Evolutionary conservation across 148 eudicot genomes (phyloP).

Genomic region (Fagopyrum tataricum): DNA sequence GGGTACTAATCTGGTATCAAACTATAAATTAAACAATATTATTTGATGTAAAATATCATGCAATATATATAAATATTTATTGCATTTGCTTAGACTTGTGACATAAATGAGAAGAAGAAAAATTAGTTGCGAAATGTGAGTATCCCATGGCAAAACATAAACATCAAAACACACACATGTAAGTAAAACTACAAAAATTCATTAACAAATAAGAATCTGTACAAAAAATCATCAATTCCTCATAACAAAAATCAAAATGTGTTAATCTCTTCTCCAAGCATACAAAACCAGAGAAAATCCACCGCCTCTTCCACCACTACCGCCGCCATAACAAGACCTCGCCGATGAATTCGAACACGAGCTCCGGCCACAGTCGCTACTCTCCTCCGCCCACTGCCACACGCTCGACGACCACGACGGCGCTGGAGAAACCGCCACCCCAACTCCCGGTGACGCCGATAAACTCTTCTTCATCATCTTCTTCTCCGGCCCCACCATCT

Average conservation of each 20-base stretch:
- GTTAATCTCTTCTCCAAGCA: conserved; percentile 49
- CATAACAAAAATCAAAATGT: not conserved
- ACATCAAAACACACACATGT: too few species aligned
- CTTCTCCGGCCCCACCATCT: conserved; percentile 62
- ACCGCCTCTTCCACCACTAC: conserved; percentile 20
- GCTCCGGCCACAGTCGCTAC: conserved; percentile 54
- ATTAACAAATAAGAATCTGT: not conserved
- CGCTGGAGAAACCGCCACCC: conserved; percentile 28
- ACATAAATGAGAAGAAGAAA: not conserved
- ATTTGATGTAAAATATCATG: too few species aligned
- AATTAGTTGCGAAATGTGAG: too few species aligned
- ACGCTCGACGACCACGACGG: conserved; percentile 56
- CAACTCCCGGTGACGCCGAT: conserved; percentile 14
- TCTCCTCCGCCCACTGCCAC: conserved; percentile 70
- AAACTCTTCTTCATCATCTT: conserved; percentile 45
- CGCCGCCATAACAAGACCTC: conserved; percentile 23
- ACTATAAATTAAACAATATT: too few species aligned
- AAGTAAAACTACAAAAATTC: not conserved
- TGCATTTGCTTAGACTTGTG: not conserved
- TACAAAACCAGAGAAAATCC: conserved; percentile 57
- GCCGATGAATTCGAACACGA: conserved; percentile 43
- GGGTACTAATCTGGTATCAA: too few species aligned
- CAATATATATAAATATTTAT: too few species aligned
- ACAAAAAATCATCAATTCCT: not conserved
- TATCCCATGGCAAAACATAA: too few species aligned